Evolutionary conservation across 306 rosid genomes (phyloP).

Genomic region (Calophaca sinica): DNA sequence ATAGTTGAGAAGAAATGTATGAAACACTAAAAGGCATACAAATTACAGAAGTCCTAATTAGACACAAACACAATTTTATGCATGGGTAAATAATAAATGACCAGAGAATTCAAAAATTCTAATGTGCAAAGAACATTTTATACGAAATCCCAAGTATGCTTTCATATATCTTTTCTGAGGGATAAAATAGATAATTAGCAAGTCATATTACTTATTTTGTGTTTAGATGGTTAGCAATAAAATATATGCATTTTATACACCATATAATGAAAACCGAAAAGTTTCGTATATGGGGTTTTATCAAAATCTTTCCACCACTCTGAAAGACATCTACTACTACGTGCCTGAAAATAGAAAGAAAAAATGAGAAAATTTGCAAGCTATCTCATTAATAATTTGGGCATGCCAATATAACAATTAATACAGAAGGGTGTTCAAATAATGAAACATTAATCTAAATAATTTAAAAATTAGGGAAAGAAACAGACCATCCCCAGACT

Average conservation of each 20-base stretch:
- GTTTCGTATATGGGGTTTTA: not conserved
- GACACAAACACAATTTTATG: slow-evolving; percentile 2
- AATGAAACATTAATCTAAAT: slow-evolving; percentile 1
- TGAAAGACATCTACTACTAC: slow-evolving; percentile 29
- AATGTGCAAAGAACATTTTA: not conserved
- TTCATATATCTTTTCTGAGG: not conserved
- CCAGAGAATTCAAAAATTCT: slow-evolving; percentile 8
- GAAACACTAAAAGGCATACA: slow-evolving; percentile 28
- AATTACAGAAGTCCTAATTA: slow-evolving; percentile 32
- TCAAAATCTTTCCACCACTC: slow-evolving; percentile 31
- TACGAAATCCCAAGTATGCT: slow-evolving; percentile 12
- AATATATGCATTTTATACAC: not conserved
- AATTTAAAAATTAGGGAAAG: not conserved
- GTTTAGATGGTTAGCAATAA: slow-evolving; percentile 20
- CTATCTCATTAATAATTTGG: slow-evolving; percentile 4
- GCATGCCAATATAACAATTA: slow-evolving; percentile 25
- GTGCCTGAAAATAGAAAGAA: not conserved
- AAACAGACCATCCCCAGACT: slow-evolving; percentile 36
- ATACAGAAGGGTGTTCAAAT: not conserved
- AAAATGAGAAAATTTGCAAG: slow-evolving; percentile 9
- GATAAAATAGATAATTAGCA: not conserved
- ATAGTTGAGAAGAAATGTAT: slow-evolving; percentile 8
- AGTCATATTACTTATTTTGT: not conserved
- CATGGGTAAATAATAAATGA: slow-evolving; percentile 1
- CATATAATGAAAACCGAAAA: not conserved